A percentile compares a stretch with the other conserved stretches of the same genome.
Evolutionary conservation across 1,284 basidiomycete species (phyloP).

Genomic region (Irpex sp.): DNA sequence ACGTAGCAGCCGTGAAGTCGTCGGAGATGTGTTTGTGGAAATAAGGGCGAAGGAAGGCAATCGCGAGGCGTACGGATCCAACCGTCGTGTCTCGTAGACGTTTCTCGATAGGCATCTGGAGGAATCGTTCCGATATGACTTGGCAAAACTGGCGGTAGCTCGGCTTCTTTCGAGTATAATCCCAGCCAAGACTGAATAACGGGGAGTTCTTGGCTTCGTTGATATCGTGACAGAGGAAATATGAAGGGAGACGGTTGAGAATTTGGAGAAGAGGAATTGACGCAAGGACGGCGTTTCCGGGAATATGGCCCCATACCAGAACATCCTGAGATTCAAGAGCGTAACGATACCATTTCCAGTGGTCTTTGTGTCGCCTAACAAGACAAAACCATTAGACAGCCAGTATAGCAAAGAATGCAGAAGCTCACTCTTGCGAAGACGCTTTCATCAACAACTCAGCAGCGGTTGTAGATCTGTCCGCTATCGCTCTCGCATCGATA

Average conservation of each 20-base stretch:
- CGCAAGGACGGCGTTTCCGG: constrained; percentile 57
- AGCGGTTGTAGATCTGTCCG: constrained; percentile 56
- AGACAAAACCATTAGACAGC: not conserved
- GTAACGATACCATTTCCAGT: constrained; percentile 74
- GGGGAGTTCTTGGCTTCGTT: constrained; percentile 34
- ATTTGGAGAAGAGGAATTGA: constrained; percentile 65
- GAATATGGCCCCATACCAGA: constrained; percentile 65
- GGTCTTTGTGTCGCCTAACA: constrained; percentile 53
- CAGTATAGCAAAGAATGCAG: not conserved
- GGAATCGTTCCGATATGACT: constrained; percentile 59
- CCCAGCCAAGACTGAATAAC: constrained; percentile 53
- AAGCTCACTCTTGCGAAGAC: constrained; percentile 49
- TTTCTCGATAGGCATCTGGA: constrained; percentile 46
- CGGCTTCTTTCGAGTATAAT: constrained; percentile 52
- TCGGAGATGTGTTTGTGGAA: constrained; percentile 49
- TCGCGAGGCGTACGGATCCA: constrained; percentile 61
- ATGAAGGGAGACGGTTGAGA: constrained; percentile 64
- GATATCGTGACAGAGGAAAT: constrained; percentile 49
- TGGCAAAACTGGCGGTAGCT: constrained; percentile 69
- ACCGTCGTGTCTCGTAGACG: constrained; percentile 62
- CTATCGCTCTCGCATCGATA: constrained; percentile 62
- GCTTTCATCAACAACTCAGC: constrained; percentile 55
- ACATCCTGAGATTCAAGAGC: constrained; percentile 72
- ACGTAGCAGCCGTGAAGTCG: constrained; percentile 46
- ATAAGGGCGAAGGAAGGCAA: constrained; percentile 65